Base-by-base conservation (phyloP, 1,284 basidiomycete genomes). In the Irpex rosettiformis region DNA sequence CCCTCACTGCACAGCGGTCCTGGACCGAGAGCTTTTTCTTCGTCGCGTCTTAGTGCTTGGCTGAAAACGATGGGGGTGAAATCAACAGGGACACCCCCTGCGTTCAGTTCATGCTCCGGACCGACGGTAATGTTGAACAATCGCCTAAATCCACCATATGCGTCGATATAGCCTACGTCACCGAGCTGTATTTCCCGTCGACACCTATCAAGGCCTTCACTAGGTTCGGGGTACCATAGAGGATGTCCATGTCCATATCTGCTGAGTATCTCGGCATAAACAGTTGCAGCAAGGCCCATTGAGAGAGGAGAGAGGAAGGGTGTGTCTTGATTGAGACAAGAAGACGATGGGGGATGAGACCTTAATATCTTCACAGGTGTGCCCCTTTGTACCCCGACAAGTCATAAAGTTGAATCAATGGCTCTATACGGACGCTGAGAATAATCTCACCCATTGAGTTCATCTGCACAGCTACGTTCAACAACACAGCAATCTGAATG, bases 91-190 rank as follows among this genome's bases (percentile, higher is more conserved):
- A 67, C 61, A 3, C 65, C 65, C 5, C 28, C 16, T 6, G 45
- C n/a, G 37, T 70, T 66, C 16, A 64, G 54, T 0, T 53, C 57
- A 45, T 70, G 58, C n/a, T 67, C 62, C 6, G 24, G 59, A 5
- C 56, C 56, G 22, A 63, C 52, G n/a, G 22, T 54, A 24, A 37
- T n/a, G 22, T 42, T 54, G 52, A 54, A 54, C 13, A 54, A 29
- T 10, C 52, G 52, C n/a, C 18, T 2, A 42, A 54, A 54, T 24
- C n/a, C 27, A n/a, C 52, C 52, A 16, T 21, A 13, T 13, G 30
- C 52, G 22, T 33, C 37, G 16, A 54, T n/a, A 18, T 21, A 33
- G 21, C 52, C 52, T 16, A 54, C 52, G 27, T 54, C 52, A 21
- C 52, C 52, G 8, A 54, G 21, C 1, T 40, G 33, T 40, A 40